Percentiles rank a stretch among this genome's conserved stretches.
Conservation (phyloP, 2,329 filamentous ascomycete species). For the Ilyonectria sp. region DNA sequence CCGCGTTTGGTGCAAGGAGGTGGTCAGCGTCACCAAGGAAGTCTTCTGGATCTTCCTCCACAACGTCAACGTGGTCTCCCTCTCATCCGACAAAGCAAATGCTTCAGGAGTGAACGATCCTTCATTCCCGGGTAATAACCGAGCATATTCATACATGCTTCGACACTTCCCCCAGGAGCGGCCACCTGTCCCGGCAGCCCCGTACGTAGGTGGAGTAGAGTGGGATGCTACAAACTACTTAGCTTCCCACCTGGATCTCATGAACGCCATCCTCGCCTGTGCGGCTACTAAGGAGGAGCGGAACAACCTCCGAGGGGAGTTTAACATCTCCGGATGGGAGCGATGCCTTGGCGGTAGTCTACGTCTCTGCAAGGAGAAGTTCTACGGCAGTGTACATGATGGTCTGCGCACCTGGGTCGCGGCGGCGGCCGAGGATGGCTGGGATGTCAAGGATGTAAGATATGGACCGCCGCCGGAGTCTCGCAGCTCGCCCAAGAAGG, state of each 20-base stretch:
- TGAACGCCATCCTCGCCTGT: conserved; percentile 91
- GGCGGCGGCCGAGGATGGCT: conserved; percentile 88
- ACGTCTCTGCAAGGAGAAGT: conserved; percentile 96
- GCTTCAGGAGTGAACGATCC: conserved; percentile 41
- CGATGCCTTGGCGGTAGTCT: conserved; percentile 88
- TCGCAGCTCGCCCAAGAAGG: conserved; percentile 52
- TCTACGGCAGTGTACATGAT: conserved; percentile 93
- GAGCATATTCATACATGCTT: conserved; percentile 73
- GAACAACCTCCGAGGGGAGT: conserved; percentile 82
- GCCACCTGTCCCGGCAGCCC: conserved; percentile 92
- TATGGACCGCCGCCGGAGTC: conserved; percentile 71
- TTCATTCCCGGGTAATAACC: conserved; percentile 54
- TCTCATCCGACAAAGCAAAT: conserved; percentile 63
- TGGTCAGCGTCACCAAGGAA: conserved; percentile 93
- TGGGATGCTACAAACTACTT: conserved; percentile 99
- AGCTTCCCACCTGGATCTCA: conserved; percentile 89
- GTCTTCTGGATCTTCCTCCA: conserved; percentile 99
- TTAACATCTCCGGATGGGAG: conserved; percentile 91
- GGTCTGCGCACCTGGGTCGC: conserved; percentile 91
- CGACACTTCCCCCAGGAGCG: conserved; percentile 87
- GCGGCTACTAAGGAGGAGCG: conserved; percentile 79
- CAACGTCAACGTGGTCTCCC: conserved; percentile 87
- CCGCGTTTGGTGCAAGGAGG: conserved; percentile 93
- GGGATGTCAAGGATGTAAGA: conserved; percentile 86
- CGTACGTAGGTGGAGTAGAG: conserved; percentile 96